A percentile compares a stretch with the other conserved stretches of the same genome.
Evolutionary conservation across 768 basidiomycete genomes (phyloP).

Genomic region (Leccinum disarticulatum): DNA sequence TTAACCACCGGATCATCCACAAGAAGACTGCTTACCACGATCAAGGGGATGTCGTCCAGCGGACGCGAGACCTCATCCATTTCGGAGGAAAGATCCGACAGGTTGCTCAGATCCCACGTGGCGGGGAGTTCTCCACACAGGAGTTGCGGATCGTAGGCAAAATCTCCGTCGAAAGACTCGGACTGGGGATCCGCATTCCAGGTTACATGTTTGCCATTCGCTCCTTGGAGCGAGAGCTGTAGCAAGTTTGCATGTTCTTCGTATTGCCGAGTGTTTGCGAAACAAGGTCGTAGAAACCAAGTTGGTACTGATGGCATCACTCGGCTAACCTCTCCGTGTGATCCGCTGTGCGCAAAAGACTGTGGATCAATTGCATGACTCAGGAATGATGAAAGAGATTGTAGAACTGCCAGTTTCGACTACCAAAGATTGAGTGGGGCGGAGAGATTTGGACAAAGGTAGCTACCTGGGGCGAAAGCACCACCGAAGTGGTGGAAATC

Average conservation of each 20-base stretch:
- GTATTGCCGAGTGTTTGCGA: conserved; percentile 52
- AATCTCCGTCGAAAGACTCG: conserved; percentile 32
- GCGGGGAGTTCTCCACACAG: conserved; percentile 12
- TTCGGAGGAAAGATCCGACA: conserved; percentile 27
- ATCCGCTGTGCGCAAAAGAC: conserved; percentile 18
- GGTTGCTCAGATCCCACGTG: conserved; percentile 37
- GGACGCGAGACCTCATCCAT: conserved; percentile 15
- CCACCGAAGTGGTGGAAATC: conserved; percentile 63
- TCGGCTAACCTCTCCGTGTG: conserved; percentile 9
- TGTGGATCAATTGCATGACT: conserved; percentile 40
- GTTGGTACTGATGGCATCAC: conserved; percentile 38
- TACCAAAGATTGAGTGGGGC: conserved; percentile 27
- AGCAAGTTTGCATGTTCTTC: conserved; percentile 52
- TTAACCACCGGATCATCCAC: conserved; percentile 14
- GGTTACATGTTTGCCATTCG: conserved; percentile 19
- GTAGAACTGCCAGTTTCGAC: conserved; percentile 79
- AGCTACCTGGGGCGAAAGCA: conserved; percentile 60
- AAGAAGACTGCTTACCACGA: conserved; percentile 26
- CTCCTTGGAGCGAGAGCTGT: conserved; percentile 19
- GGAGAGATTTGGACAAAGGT: neutral
- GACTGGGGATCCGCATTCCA: conserved; percentile 28
- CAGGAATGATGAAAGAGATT: conserved; percentile 71
- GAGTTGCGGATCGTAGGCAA: conserved; percentile 26
- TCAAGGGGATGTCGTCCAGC: conserved; percentile 19
- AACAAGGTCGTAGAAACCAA: conserved; percentile 68